Evolutionary conservation across 2,329 filamentous ascomycete genomes (phyloP), one percentile per base, ranked within the genome.

Genomic region (Fusarium piperis): DNA sequence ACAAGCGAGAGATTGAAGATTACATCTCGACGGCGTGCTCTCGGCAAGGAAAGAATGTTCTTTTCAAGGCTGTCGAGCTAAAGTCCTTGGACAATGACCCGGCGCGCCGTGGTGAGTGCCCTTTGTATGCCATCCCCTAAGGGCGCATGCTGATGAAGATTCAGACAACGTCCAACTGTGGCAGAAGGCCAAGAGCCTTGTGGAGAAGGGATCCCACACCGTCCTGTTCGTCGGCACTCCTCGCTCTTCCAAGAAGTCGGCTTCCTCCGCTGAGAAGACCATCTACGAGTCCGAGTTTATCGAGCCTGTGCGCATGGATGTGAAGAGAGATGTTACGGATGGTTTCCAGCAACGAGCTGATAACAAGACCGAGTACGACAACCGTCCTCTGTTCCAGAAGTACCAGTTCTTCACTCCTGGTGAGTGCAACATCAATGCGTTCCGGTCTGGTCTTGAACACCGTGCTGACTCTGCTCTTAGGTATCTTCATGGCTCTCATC

Each of bases 401-500:
- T 99, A 99, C 81, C 93, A 97, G 80, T 98, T 95, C 84, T 92
- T 99, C 74, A 95, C 92, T 12, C 94, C 94, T 77, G 94, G 94
- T 95, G 83, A 66, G 72, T 18, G 28, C 41, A 12, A 2, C 20
- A 35, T 32, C 4, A 11, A 12, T 12, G 32, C 20, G 16, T 18
- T 15, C n/a, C 1, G 16, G 18, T 6, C 2, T n/a, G 30, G 2
- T 7, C 16, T 39, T 12, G 15, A 9, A 16, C 8, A 15, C 15
- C 44, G 6, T 64, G 33, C 66, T 76, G 59, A 74, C 53, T n/a
- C 46, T 18, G 1, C 44, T 5, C 10, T 55, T 57, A 96, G 95
- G 93, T 62, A 90, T 98, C 71, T 98, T 98, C 82, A 97, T 97
- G 92, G 92, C 90, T 30, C 83, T 97, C 20, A 79, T 95, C 38